Evolutionary conservation across 257 asterid species (phyloP), one percentile per base, ranked within the genome.

Genomic region (Solanum habrochaites): DNA sequence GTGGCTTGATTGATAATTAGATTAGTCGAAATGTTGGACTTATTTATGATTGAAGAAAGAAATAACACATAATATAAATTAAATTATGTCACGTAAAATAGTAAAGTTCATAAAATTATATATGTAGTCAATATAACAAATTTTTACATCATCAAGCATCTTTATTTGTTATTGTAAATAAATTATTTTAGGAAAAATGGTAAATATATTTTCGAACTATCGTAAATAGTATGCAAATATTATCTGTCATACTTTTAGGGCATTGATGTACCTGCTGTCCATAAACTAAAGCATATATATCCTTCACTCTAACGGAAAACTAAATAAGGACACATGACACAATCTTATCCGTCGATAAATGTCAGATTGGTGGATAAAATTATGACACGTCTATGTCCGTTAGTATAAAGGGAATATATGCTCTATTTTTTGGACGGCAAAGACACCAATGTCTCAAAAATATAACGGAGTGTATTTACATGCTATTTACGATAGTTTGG

Each of bases 221-320:
- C 39, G 2, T 37, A 37, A 37, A 37, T 37, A 5, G 7, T 6
- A 37, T 37, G 39, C 7, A 37, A 37, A 37, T 5, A 37, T 5
- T 7, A 1, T 6, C 7, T 5, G 7, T 37, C 39, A 37, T 37
- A 37, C 7, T 37, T 0, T 37, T 37, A 0, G 7, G 7, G 0
- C 7, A 37, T 1, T 5, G 7, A 37, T 37, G 39, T 0, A 7
- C 0, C 7, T 37, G 7, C 0, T 7, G 0, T 6, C 39, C 39
- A 6, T 37, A 37, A 37, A 0, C 0, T 37, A 37, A 7, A 37
- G 39, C 7, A 37, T 37, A 6, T 37, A 37, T 37, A 1, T 6
- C 39, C 7, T 37, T 37, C 39, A 37, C 39, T 37, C 39, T 37
- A 37, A 6, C 39, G 7, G 7, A 37, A 37, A 37, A 37, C 7